Evolutionary conservation across 2,329 filamentous ascomycete species (phyloP).

Genomic region (Calonectria henricotiae): DNA sequence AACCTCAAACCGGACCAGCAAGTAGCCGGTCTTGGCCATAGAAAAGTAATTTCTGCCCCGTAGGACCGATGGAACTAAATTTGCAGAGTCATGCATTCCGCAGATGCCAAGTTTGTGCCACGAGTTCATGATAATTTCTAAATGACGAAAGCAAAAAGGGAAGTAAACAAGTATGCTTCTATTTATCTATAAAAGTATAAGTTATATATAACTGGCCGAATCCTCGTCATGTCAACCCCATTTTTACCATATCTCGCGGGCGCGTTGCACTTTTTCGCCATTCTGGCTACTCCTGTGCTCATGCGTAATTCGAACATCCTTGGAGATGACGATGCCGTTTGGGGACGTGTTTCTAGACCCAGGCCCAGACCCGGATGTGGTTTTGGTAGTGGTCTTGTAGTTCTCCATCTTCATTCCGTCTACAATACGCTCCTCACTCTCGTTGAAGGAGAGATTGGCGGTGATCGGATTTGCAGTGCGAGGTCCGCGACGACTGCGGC

Average conservation of each 20-base stretch:
- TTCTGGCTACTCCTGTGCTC: conserved; percentile 44
- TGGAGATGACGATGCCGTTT: conserved; percentile 61
- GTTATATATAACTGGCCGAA: background rate
- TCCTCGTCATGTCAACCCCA: background rate
- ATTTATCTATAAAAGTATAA: background rate
- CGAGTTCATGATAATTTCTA: background rate
- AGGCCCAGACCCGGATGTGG: background rate
- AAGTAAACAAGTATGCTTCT: background rate
- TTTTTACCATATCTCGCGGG: conserved; percentile 40
- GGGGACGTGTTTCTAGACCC: conserved; percentile 42
- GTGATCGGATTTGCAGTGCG: conserved; percentile 58
- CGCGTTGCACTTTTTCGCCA: conserved; percentile 21
- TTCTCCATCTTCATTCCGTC: conserved; percentile 61
- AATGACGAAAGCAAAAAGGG: background rate
- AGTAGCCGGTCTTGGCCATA: background rate
- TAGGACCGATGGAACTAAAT: background rate
- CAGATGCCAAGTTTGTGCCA: background rate
- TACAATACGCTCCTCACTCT: conserved; percentile 61
- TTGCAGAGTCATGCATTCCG: background rate
- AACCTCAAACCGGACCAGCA: conserved; percentile 7
- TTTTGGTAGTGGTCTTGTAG: conserved; percentile 45
- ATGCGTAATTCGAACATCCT: conserved; percentile 58
- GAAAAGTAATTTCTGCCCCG: background rate
- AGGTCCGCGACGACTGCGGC: conserved; percentile 54
- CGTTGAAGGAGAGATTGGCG: conserved; percentile 59